Conservation (phyloP, 1,139 yeast genomes). For the Ogataea hybrid region DNA sequence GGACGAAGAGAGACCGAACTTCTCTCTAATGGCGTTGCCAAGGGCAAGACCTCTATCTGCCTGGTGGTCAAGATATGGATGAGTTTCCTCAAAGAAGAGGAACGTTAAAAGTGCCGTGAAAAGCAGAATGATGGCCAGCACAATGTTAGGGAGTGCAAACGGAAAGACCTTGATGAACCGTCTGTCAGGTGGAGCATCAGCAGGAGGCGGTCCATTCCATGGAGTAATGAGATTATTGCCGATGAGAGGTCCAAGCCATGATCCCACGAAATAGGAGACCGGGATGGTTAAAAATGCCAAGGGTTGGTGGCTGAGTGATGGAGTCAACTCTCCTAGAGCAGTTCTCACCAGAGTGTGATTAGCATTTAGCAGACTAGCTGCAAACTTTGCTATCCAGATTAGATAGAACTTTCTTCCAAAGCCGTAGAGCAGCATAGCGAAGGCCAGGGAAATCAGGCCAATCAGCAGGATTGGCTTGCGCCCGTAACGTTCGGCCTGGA, state of each 20-base stretch:
- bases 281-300: constrained; percentile 61
- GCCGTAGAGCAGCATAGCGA: constrained; percentile 51
- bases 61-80: background rate
- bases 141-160: constrained; percentile 1
- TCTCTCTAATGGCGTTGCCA: background rate
- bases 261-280: constrained; percentile 56
- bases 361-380: constrained; percentile 52
- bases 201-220: constrained; percentile 1
- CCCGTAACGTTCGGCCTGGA: constrained; percentile 52
- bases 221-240: constrained; percentile 1
- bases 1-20: background rate
- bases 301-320: constrained; percentile 46
- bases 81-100: constrained; percentile 1
- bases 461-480: constrained; percentile 51
- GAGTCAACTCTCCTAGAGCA: constrained; percentile 56
- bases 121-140: background rate
- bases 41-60: background rate
- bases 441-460: constrained; percentile 51
- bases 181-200: background rate
- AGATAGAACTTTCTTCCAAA: constrained; percentile 47
- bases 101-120: background rate
- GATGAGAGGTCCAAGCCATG: constrained; percentile 53
- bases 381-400: constrained; percentile 50
- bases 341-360: constrained; percentile 63
- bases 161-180: background rate